These are phyloP conservation scores for Striga hermonthica DNA, from an alignment of 305 asterid genomes.

Conservation along the genomic window DNA sequence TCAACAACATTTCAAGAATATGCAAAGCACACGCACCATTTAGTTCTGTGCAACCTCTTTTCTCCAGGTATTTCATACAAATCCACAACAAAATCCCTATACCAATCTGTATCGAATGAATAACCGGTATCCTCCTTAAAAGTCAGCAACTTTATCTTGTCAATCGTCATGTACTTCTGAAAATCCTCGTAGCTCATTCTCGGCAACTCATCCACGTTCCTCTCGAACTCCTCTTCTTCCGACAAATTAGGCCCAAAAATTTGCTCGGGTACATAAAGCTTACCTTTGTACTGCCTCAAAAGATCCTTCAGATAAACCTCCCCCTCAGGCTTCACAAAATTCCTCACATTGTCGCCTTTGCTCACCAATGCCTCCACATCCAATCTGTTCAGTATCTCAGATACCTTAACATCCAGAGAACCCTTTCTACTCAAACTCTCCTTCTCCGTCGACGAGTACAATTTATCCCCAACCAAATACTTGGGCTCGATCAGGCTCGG, in stretches of 20 bases:
- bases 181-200: slow-evolving; percentile 67
- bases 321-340: slow-evolving; percentile 44
- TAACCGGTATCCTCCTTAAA: slow-evolving; percentile 61
- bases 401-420: slow-evolving; percentile 35
- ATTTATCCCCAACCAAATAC: slow-evolving; percentile 62
- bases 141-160: slow-evolving; percentile 66
- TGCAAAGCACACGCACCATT: slow-evolving; percentile 58
- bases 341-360: slow-evolving; percentile 32
- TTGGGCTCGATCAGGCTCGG: slow-evolving; percentile 91
- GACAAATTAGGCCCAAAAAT: slow-evolving; percentile 62
- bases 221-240: slow-evolving; percentile 82
- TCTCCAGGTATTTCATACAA: slow-evolving; percentile 87
- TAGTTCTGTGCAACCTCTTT: slow-evolving; percentile 74
- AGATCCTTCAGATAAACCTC: slow-evolving; percentile 83
- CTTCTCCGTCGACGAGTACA: slow-evolving; percentile 77
- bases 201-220: slow-evolving; percentile 71
- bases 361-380: slow-evolving; percentile 56
- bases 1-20: slow-evolving; percentile 15
- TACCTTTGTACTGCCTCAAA: slow-evolving; percentile 87
- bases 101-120: slow-evolving; percentile 33
- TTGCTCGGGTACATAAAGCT: slow-evolving; percentile 93
- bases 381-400: slow-evolving; percentile 46
- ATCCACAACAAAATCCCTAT: slow-evolving; percentile 73
- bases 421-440: slow-evolving; percentile 52
- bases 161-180: slow-evolving; percentile 53